A percentile compares a stretch with the other conserved stretches of the same genome.
Evolutionary conservation across 2,329 filamentous ascomycete species (phyloP).

Genomic region (Trichophaea hybrida): DNA sequence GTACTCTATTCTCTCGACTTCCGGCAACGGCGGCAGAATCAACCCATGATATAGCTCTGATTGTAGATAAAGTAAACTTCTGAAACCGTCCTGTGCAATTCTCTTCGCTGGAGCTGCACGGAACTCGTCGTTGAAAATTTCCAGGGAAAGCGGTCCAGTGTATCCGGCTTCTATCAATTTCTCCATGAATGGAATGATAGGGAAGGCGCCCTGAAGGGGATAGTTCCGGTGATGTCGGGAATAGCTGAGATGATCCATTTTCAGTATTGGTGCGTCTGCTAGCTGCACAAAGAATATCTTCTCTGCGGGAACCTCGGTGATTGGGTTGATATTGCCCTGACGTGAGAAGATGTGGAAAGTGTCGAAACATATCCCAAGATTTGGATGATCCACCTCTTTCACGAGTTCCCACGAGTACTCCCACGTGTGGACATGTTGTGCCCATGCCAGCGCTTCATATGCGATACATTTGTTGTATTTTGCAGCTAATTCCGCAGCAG

Average conservation of each 20-base stretch:
- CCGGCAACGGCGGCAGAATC: constrained; percentile 18
- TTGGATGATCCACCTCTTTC: constrained; percentile 22
- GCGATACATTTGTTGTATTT: constrained; percentile 21
- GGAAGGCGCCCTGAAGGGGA: constrained; percentile 21
- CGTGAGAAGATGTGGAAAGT: constrained; percentile 23
- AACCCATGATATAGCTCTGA: constrained; percentile 3
- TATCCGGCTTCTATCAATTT: constrained; percentile 20
- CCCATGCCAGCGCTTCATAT: constrained; percentile 24
- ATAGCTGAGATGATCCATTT: constrained; percentile 23
- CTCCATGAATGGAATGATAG: constrained; percentile 20
- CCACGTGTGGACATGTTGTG: constrained; percentile 21
- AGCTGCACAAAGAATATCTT: constrained; percentile 24
- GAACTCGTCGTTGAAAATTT: constrained; percentile 22
- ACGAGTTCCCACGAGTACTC: constrained; percentile 22
- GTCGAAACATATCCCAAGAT: constrained; percentile 23
- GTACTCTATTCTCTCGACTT: constrained; percentile 20
- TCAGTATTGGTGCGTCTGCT: constrained; percentile 23
- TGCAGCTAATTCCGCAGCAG: constrained; percentile 21
- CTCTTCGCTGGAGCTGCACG: constrained; percentile 19
- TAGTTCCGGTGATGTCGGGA: constrained; percentile 22
- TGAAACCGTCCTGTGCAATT: constrained; percentile 16
- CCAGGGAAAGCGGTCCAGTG: constrained; percentile 20
- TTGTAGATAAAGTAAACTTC: constrained; percentile 3
- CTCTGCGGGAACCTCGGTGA: constrained; percentile 21
- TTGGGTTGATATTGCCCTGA: constrained; percentile 19